Conservation (phyloP, 495 filamentous ascomycete genomes). For the Penicillium coffeae region DNA sequence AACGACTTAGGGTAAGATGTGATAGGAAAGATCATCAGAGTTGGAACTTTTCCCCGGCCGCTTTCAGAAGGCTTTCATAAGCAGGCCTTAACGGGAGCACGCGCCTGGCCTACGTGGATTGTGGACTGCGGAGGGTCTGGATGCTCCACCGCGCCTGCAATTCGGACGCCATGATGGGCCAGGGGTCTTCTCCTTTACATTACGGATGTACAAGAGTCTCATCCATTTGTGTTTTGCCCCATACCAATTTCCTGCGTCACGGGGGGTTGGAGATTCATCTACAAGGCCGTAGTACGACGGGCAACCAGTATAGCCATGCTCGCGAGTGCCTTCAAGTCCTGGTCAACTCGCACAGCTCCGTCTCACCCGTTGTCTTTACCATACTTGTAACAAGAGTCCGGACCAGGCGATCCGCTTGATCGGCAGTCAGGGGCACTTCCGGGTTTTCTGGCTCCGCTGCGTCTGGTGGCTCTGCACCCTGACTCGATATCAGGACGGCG, state of each 20-base stretch:
- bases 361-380: too few relatives aligned
- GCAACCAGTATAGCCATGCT: too few relatives aligned
- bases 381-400: not conserved
- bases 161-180: not conserved
- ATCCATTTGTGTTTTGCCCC: not conserved
- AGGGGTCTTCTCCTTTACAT: not conserved
- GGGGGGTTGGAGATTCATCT: too few relatives aligned
- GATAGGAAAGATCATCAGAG: not conserved
- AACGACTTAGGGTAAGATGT: constrained; percentile 42
- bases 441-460: not conserved
- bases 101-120: constrained; percentile 7
- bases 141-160: constrained; percentile 8
- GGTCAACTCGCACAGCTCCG: too few relatives aligned
- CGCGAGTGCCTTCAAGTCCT: too few relatives aligned
- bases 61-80: constrained; percentile 23
- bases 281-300: too few relatives aligned
- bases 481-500: constrained; percentile 6
- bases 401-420: constrained; percentile 2
- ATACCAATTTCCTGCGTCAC: too few relatives aligned
- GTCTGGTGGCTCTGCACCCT: not conserved
- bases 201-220: not conserved
- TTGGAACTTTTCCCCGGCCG: constrained; percentile 21
- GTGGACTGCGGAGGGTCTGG: constrained; percentile 1
- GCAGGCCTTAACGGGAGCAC: constrained; percentile 9
- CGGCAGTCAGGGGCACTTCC: constrained; percentile 7